Percentiles rank a stretch among this genome's conserved stretches.
phyloP scores from a whole-genome alignment of 1,139 yeast genomes.

The Blastobotrys malaysiensis region DNA sequence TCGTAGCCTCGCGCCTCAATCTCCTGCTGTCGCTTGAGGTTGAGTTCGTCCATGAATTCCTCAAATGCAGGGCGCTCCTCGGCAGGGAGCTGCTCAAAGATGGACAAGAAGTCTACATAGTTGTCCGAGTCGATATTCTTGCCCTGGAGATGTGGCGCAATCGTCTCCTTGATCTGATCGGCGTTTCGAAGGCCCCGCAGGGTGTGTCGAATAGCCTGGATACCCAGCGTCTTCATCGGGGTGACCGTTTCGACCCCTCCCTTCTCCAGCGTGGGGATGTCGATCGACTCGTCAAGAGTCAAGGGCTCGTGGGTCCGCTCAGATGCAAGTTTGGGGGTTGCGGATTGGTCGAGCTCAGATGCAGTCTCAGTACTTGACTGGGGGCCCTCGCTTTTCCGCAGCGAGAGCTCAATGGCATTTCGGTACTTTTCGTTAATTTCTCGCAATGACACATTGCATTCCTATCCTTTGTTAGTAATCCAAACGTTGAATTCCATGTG shows the following conservation, averaged over 20 bases:
- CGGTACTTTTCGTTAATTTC: conserved; percentile 7
- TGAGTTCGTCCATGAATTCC: conserved; percentile 58
- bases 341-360: not conserved
- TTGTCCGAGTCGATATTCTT: conserved; percentile 36
- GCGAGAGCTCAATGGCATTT: not conserved
- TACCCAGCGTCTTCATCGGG: conserved; percentile 74
- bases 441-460: conserved; percentile 5
- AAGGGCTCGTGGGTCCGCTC: not conserved
- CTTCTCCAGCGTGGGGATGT: conserved; percentile 36
- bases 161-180: conserved; percentile 18
- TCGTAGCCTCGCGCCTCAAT: conserved; percentile 76
- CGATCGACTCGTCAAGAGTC: conserved; percentile 5
- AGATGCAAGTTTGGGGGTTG: not conserved
- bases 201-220: conserved; percentile 76
- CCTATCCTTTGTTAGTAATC: conserved; percentile 3
- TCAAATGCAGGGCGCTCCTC: conserved; percentile 57
- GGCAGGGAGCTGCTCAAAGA: conserved; percentile 45
- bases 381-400: not conserved
- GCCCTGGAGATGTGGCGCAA: conserved; percentile 30
- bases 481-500: not conserved
- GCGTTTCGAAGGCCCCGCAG: conserved; percentile 52
- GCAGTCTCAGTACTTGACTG: not conserved
- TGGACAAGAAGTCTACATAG: conserved; percentile 59
- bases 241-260: conserved; percentile 49
- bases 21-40: conserved; percentile 66